phyloP scores from a whole-genome alignment of 768 basidiomycete species.

The Naematelia aurantialba region DNA sequence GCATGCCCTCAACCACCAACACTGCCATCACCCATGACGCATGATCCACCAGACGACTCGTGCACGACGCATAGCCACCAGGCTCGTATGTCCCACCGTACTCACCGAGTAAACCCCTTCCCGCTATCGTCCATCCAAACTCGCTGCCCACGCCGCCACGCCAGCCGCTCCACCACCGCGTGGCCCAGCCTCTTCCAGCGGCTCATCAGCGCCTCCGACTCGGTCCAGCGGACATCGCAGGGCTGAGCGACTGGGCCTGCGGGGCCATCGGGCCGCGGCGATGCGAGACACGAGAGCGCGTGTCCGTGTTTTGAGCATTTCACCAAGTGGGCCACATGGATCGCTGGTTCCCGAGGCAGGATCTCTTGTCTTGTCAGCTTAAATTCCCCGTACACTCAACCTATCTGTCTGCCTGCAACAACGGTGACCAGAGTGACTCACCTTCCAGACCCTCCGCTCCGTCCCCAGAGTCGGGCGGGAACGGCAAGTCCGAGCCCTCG shows the following conservation, averaged over 20 bases:
- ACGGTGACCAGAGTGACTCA: no score
- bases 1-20: no score
- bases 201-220: neutral
- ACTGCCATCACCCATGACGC: no score
- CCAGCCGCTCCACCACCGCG: slow-evolving; percentile 13
- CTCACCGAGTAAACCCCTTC: neutral
- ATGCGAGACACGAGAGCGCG: neutral
- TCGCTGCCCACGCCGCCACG: slow-evolving; percentile 14
- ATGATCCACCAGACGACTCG: no score
- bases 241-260: neutral
- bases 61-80: no score
- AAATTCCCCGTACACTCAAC: neutral
- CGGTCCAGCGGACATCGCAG: slow-evolving; percentile 2
- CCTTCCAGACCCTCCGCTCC: slow-evolving; percentile 1
- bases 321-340: neutral
- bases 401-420: no score
- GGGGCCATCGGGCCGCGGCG: neutral
- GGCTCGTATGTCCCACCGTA: neutral
- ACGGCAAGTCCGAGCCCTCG: neutral
- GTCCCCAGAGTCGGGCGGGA: no score
- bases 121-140: slow-evolving; percentile 2
- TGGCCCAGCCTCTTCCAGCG: slow-evolving; percentile 4
- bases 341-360: neutral
- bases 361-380: neutral
- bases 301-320: slow-evolving; percentile 7